Base-by-base conservation (phyloP, 202 grass and related monocot genomes). In the Saccharum hybrid region DNA sequence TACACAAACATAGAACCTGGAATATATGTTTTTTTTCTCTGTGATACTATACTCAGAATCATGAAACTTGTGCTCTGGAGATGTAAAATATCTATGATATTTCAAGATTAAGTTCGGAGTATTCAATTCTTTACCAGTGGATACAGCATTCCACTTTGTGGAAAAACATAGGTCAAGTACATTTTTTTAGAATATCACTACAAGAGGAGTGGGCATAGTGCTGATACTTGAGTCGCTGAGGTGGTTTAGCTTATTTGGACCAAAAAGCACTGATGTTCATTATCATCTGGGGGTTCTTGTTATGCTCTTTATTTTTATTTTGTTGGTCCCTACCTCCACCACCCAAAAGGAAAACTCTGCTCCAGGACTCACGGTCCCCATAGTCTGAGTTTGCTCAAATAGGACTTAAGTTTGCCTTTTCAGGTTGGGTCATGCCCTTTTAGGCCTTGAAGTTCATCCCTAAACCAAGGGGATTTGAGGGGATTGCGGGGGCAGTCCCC, bases 331-430 rank as follows among this genome's bases (percentile, higher is more conserved):
- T 6, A 48, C 26, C 40, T 42, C 39, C 23, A 70, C 10, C 39
- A 26, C 34, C 5, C 10, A 63, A 46, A 48, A 33, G 4, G 12
- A 21, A 68, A 15, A 68, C 3, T 10, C 30, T 77, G 7, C 28
- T 74, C 45, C 13, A 34, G 43, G 30, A 5, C 11, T 2, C 40
- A 2, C 5, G 1, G 15, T 14, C 22, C 15, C 30, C 8, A 0
- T 16, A 63, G 22, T 49, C 26, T 79, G 42, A 65, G 72, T 72
- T 71, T 41, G 31, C 30, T 71, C 16, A 16, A 19, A 14, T 42
- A 34, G 12, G 10, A 41, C 33, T 72, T 80, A 4, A 38, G 70
- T 68, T 71, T 34, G 62, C 14, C 14, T 72, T 72, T 62, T 73
- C 75, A 23, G 0, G 45, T 48, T 14, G 13, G 3, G 12, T 5